Conservation (phyloP, 257 asterid genomes). For the Solanum phureja region DNA sequence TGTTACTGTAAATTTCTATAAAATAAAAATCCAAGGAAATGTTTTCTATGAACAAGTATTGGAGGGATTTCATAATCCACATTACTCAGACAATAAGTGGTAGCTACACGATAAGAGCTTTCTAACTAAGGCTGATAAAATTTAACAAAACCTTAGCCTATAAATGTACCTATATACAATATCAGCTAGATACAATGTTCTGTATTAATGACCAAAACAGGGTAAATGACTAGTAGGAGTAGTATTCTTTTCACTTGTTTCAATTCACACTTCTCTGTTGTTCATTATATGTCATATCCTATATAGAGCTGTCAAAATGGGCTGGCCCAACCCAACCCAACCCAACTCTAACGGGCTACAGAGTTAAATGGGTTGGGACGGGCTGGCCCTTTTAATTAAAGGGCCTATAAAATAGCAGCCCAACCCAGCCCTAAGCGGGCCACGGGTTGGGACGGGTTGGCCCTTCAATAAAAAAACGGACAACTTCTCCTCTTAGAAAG, state of each 20-base stretch:
- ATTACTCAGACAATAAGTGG: neutral
- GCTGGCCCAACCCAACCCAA: no score
- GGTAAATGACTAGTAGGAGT: neutral
- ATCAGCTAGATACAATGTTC: no score
- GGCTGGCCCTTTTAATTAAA: no score
- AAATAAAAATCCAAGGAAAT: neutral
- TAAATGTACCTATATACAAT: neutral
- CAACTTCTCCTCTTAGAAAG: no score
- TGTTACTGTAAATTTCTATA: neutral
- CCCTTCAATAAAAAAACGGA: no score
- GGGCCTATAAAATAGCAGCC: no score
- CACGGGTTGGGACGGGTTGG: no score
- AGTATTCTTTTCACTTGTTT: neutral
- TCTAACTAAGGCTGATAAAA: neutral
- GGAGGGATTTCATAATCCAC: neutral
- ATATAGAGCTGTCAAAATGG: no score
- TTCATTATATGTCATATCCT: neutral
- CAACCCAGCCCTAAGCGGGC: no score
- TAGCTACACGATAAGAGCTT: neutral
- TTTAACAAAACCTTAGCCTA: neutral
- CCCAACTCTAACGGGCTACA: no score
- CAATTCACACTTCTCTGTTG: neutral
- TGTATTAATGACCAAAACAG: no score
- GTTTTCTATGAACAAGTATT: neutral
- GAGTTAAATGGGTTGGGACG: no score